phyloP scores from a whole-genome alignment of 106 monocot species.

The Chionographis japonica region DNA sequence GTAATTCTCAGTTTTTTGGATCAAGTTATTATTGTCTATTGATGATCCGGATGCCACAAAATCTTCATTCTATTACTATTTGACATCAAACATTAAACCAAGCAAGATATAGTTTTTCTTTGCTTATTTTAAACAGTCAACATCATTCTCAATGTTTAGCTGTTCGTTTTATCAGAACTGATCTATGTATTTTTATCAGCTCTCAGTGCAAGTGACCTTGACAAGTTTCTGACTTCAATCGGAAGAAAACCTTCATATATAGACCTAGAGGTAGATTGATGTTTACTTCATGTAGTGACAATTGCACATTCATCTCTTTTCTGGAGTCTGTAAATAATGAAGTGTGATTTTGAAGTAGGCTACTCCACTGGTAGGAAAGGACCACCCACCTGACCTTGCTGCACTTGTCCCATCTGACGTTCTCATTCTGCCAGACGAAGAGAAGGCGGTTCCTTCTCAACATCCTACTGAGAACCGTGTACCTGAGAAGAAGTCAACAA shows the following conservation, averaged over 20 bases:
- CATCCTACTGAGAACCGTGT: constrained; percentile 18
- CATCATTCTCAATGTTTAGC: neutral
- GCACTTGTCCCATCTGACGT: constrained; percentile 59
- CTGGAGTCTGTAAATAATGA: neutral
- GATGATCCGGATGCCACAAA: too few species aligned
- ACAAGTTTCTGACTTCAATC: constrained; percentile 80
- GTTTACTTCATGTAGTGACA: neutral
- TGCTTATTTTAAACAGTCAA: too few species aligned
- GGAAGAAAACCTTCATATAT: constrained; percentile 74
- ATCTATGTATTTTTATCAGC: constrained; percentile 35
- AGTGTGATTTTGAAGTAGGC: constrained; percentile 36
- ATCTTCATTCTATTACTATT: too few species aligned
- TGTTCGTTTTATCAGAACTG: neutral
- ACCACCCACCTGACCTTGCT: constrained; percentile 88
- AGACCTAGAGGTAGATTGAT: constrained; percentile 71
- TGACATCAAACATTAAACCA: too few species aligned
- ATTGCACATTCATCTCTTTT: neutral
- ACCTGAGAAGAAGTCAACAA: constrained; percentile 23
- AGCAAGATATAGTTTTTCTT: too few species aligned
- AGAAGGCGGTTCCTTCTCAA: constrained; percentile 22
- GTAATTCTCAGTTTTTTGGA: too few species aligned
- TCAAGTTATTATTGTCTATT: too few species aligned
- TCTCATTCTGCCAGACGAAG: constrained; percentile 15
- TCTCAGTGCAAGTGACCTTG: constrained; percentile 58
- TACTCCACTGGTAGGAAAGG: constrained; percentile 70